These are phyloP conservation scores for Saraca asoca DNA, from an alignment of 331 rosid species.

Conservation along the genomic window DNA sequence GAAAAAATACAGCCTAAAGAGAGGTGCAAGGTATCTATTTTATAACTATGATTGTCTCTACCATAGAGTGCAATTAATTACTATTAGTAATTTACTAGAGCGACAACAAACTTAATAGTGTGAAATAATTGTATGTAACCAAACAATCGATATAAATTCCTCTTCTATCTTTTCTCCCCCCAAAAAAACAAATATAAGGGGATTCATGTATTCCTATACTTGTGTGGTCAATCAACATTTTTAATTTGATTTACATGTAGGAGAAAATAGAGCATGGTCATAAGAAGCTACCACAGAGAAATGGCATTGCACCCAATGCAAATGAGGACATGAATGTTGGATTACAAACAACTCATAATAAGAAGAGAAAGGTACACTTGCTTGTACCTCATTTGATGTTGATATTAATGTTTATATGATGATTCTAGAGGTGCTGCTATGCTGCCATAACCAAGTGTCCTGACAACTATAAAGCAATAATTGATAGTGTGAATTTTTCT, in stretches of 20 bases:
- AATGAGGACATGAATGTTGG: conserved; percentile 45
- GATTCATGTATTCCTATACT: neutral
- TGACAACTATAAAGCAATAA: conserved; percentile 6
- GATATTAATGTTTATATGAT: neutral
- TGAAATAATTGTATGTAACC: no score
- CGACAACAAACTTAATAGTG: neutral
- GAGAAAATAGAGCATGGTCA: conserved; percentile 43
- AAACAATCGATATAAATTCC: neutral
- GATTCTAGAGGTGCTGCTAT: conserved; percentile 3
- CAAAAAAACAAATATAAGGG: neutral
- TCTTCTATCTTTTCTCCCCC: neutral
- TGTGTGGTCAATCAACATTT: conserved; percentile 24
- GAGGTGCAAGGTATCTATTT: conserved; percentile 53
- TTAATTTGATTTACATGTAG: conserved; percentile 39
- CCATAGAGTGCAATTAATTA: no score
- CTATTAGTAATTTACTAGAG: neutral
- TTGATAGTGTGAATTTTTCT: neutral
- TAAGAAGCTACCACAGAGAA: conserved; percentile 44
- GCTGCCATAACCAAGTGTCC: conserved; percentile 7
- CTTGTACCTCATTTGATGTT: conserved; percentile 26
- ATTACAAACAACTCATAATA: conserved; percentile 37
- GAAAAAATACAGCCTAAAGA: conserved; percentile 51
- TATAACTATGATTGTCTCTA: neutral
- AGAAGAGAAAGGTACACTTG: conserved; percentile 53
- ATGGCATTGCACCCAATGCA: conserved; percentile 43